Evolutionary conservation across 2,329 filamentous ascomycete genomes (phyloP).

Genomic region (Whalleya microplaca): DNA sequence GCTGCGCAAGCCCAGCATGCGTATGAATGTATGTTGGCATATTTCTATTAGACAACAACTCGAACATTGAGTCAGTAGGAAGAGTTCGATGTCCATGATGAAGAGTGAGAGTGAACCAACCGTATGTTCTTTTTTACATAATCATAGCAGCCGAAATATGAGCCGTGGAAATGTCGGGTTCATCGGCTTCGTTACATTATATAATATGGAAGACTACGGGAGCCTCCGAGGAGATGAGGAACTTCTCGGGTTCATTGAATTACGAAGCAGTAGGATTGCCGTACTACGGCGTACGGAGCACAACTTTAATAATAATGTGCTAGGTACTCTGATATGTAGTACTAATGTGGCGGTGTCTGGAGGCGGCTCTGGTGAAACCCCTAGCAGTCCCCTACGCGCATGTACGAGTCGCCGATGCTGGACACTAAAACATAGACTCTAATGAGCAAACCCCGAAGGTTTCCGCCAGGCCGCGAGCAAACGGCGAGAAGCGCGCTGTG

Average conservation of each 20-base stretch:
- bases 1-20: slow-evolving; percentile 3
- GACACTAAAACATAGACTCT: background rate
- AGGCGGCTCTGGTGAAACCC: no score
- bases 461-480: slow-evolving; percentile 17
- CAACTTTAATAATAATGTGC: background rate
- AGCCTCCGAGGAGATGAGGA: background rate
- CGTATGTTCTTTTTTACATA: background rate
- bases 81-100: background rate
- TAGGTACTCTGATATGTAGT: background rate
- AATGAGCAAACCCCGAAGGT: slow-evolving; percentile 21
- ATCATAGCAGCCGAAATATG: background rate
- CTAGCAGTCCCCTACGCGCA: background rate
- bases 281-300: background rate
- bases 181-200: background rate
- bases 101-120: background rate
- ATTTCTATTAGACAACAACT: background rate
- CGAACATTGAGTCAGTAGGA: background rate
- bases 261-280: background rate
- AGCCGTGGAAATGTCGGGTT: background rate
- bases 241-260: background rate
- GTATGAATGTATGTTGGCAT: background rate
- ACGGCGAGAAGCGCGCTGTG: slow-evolving; percentile 24
- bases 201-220: background rate
- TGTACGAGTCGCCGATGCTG: background rate
- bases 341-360: background rate